These are phyloP conservation scores for Phialophora verrucosa DNA, from an alignment of 2,329 filamentous ascomycete genomes.

Conservation along the genomic window DNA sequence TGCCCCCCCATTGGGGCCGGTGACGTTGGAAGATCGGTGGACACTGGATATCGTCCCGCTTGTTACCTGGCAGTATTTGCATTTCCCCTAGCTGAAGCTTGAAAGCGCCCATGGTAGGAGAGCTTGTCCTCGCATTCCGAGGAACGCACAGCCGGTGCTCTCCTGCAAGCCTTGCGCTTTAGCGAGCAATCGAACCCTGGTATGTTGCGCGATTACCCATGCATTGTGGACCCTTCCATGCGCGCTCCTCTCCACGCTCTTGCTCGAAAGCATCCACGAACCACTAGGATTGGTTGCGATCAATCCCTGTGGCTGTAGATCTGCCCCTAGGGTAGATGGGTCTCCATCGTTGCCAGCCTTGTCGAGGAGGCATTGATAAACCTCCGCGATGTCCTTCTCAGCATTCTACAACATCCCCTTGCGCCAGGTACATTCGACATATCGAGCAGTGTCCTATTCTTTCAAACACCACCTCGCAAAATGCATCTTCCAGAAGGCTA, in stretches of 20 bases:
- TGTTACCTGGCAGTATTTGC: background rate
- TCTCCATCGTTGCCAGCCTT: background rate
- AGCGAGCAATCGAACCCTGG: background rate
- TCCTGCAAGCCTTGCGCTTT: background rate
- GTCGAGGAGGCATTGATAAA: background rate
- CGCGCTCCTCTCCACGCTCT: background rate
- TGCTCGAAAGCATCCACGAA: background rate
- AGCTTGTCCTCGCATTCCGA: background rate
- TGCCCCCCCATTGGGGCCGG: background rate
- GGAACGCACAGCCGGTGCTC: background rate
- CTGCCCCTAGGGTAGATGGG: background rate
- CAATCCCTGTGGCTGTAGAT: background rate
- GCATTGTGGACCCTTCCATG: background rate
- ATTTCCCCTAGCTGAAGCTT: background rate
- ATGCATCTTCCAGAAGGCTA: slow-evolving; percentile 20
- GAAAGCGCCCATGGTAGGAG: background rate
- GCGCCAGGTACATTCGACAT: background rate
- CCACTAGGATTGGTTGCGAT: background rate
- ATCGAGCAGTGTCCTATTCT: background rate
- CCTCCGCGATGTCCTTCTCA: background rate
- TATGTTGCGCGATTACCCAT: background rate
- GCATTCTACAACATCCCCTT: background rate
- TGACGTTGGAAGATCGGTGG: slow-evolving; percentile 5
- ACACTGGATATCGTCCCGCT: background rate
- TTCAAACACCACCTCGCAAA: background rate